phyloP scores from a whole-genome alignment of 805 yeast genomes.

The Metschnikowia picachoensis region DNA sequence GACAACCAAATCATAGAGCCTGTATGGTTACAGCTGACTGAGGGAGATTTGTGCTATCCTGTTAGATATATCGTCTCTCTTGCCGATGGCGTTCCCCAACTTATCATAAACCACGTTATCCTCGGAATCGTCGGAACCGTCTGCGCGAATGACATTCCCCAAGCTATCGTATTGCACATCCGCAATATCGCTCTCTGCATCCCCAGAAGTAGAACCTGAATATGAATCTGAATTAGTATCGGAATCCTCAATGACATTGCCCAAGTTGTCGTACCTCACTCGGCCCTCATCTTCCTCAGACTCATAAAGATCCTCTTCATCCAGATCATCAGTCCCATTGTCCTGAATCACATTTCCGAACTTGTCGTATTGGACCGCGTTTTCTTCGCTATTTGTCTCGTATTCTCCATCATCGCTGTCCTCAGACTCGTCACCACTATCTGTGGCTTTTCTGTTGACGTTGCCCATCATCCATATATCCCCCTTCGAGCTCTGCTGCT shows the following conservation, averaged over 20 bases:
- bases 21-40: not conserved
- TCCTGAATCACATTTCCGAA: not conserved
- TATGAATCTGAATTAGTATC: constrained; percentile 15
- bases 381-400: constrained; percentile 14
- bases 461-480: constrained; percentile 82
- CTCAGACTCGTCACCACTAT: constrained; percentile 14
- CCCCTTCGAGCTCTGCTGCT: constrained; percentile 45
- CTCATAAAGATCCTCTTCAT: not conserved
- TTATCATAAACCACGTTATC: constrained; percentile 17
- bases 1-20: too few species aligned
- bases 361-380: constrained; percentile 11
- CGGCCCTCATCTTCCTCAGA: not conserved
- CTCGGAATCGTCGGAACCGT: constrained; percentile 11
- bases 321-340: not conserved
- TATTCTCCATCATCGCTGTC: constrained; percentile 17
- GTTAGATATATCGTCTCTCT: not conserved
- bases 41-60: not conserved
- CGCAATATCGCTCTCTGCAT: too few species aligned
- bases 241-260: constrained; percentile 17
- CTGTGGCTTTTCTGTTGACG: constrained; percentile 47
- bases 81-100: constrained; percentile 20
- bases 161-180: too few species aligned
- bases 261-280: constrained; percentile 14
- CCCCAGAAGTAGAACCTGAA: not conserved
- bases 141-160: not conserved